Evolutionary conservation across 352 stramenopile genomes (phyloP).

Genomic region (Phytopythium mirpurense): DNA sequence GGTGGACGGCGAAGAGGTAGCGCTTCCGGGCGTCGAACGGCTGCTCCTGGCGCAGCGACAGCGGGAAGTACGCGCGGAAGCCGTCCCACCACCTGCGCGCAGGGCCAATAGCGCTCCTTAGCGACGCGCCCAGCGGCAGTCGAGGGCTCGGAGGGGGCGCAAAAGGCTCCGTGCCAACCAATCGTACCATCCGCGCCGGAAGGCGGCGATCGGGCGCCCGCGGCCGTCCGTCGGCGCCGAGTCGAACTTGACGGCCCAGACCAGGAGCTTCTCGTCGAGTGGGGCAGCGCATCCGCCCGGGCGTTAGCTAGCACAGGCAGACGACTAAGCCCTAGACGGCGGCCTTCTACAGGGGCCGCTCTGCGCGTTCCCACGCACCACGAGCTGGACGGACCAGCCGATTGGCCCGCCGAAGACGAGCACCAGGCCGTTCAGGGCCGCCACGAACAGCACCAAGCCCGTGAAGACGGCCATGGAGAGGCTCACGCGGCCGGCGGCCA

Average conservation of each 20-base stretch:
- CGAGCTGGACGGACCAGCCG: conserved; percentile 18
- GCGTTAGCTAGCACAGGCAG: neutral
- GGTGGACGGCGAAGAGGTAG: conserved; percentile 45
- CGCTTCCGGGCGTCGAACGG: conserved; percentile 24
- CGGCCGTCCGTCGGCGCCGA: conserved; percentile 35
- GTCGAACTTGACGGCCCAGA: conserved; percentile 29
- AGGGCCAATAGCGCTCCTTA: neutral
- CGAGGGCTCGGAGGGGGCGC: neutral
- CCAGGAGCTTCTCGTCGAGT: conserved; percentile 14
- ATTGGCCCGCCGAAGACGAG: conserved; percentile 21
- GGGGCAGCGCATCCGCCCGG: neutral
- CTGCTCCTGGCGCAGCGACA: conserved; percentile 35
- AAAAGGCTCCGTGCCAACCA: too few species aligned
- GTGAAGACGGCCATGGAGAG: conserved; percentile 11
- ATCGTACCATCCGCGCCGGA: conserved; percentile 26
- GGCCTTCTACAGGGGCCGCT: too few species aligned
- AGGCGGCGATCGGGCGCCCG: conserved; percentile 19
- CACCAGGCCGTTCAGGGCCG: conserved; percentile 15
- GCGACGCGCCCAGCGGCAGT: neutral
- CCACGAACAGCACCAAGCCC: conserved; percentile 8
- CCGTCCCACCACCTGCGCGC: conserved; percentile 34
- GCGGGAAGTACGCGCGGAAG: conserved; percentile 34
- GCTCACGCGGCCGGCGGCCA: neutral
- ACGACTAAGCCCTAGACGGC: too few species aligned
- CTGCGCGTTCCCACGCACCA: too few species aligned